Base-by-base conservation (phyloP, 2,329 filamentous ascomycete genomes). In the Ophiostoma novo-ulmi region DNA sequence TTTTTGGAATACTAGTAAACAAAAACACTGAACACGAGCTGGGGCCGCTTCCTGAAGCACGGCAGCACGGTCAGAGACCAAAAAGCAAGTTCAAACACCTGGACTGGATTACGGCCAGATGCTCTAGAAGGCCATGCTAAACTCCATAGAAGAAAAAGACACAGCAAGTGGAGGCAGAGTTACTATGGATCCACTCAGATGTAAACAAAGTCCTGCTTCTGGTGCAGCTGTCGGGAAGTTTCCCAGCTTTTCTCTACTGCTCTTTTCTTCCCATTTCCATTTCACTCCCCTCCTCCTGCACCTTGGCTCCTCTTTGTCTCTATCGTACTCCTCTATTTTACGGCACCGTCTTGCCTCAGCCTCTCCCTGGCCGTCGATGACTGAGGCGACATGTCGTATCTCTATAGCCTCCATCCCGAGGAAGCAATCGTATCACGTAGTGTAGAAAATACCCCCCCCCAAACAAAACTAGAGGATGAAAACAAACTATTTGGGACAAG, bases 1-100 rank as follows among this genome's bases (percentile, higher is more conserved):
- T 67, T 73, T 70, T 76, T 70, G 77, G 78, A 73, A 76, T 74
- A 69, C 69, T 77, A 69, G 69, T 71, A 67, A 71, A 73, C 71
- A 73, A 71, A 69, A 69, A 70, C 64, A 65, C 63, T 63, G 58
- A 14, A 63, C 58, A 63, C 58, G 26, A 35, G 58, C 58, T 35
- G 58, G 58, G 26, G 26, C 36, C n/a, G 17, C 35, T 20, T 48
- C 17, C 44, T 48, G 31, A 17, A 8, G 26, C 63, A 36, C 58
- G 17, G 63, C 17, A 65, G 55, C 22, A 55, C 48, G 48, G 68
- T 39, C 64, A n/a, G 26, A 48, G 5, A n/a, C 44, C 14, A 17
- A 17, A 6, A 20, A 48, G 52, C 52, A 58, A 58, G n/a, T 5
- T 26, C 20, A 8, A 58, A 7, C 22, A 58, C 52, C 5, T 48